Percentiles rank a stretch among this genome's conserved stretches.
phyloP scores from a whole-genome alignment of 805 yeast species.

The Metschnikowia peoriensis region DNA sequence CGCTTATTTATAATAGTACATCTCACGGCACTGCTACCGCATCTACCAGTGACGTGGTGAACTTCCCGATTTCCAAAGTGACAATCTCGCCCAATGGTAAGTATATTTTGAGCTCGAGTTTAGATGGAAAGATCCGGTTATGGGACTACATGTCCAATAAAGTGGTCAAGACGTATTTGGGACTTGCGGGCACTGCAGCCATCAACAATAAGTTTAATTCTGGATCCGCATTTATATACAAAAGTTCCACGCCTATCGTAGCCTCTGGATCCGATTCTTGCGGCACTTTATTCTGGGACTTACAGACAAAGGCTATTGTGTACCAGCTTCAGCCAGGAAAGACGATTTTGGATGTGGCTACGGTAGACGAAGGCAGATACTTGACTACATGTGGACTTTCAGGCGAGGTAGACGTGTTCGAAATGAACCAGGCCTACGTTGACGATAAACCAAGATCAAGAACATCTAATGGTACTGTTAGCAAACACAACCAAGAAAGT shows the following conservation, averaged over 20 bases:
- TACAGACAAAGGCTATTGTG: constrained; percentile 55
- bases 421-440: constrained; percentile 7
- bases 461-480: not conserved
- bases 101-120: constrained; percentile 70
- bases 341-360: constrained; percentile 45
- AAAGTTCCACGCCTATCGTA: constrained; percentile 36
- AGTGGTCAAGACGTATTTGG: constrained; percentile 70
- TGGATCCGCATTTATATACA: constrained; percentile 49
- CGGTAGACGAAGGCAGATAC: constrained; percentile 33
- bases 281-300: constrained; percentile 60
- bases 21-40: constrained; percentile 60
- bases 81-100: constrained; percentile 77
- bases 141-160: constrained; percentile 86
- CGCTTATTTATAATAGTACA: constrained; percentile 73
- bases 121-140: constrained; percentile 74
- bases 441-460: not conserved
- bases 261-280: constrained; percentile 63
- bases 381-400: constrained; percentile 29
- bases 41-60: constrained; percentile 46
- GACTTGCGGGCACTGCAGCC: constrained; percentile 24
- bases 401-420: constrained; percentile 16
- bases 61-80: constrained; percentile 74
- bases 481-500: not conserved
- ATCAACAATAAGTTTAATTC: constrained; percentile 54
- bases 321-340: constrained; percentile 21